Evolutionary conservation across 2,329 filamentous ascomycete species (phyloP), one percentile per base, ranked within the genome.

Genomic region (Claviceps capensis): DNA sequence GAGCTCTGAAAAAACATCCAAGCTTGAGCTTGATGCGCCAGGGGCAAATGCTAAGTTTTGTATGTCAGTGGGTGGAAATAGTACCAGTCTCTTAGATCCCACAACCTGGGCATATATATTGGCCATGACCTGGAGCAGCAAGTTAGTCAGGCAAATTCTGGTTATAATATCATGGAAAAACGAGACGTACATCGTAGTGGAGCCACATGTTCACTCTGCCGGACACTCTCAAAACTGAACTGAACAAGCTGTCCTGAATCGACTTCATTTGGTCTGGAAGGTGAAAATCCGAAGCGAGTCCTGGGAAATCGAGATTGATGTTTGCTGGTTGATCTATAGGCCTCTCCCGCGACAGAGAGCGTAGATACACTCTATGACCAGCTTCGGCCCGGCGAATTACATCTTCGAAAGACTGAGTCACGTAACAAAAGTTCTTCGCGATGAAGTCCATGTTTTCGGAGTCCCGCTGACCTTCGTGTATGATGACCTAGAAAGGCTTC

Each of bases 141-240:
- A 36, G 42, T 48, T 16, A 19, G 40, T 42, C 16, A 22, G 8
- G n/a, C 48, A n/a, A 30, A 51, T 40, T 17, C n/a, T 19, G 22
- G 13, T 37, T 16, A 11, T 46, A 9, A 9, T 1, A 34, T 36
- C 8, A 30, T 45, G 16, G 11, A 8, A 13, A 38, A 7, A 30
- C 16, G 9, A 22, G 13, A 66, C 74, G 67, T 64, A 85, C 82
- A 67, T 94, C 87, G 69, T 93, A 94, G 66, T 94, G 88, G 36
- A 95, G 73, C 89, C 90, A 95, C 79, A 95, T 86, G 42, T 82
- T 85, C 11, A 91, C 85, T 1, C 79, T 79, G 1, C 87, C 87
- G 4, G 86, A 91, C 54, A 95, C 82, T 19, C 88, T 78, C 23
- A 95, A 68, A 0, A 89, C 83, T 2, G 86, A 90, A 63, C 85